phyloP scores from a whole-genome alignment of 2,329 filamentous ascomycete species.

The Sporothrix brunneoviolacea region DNA sequence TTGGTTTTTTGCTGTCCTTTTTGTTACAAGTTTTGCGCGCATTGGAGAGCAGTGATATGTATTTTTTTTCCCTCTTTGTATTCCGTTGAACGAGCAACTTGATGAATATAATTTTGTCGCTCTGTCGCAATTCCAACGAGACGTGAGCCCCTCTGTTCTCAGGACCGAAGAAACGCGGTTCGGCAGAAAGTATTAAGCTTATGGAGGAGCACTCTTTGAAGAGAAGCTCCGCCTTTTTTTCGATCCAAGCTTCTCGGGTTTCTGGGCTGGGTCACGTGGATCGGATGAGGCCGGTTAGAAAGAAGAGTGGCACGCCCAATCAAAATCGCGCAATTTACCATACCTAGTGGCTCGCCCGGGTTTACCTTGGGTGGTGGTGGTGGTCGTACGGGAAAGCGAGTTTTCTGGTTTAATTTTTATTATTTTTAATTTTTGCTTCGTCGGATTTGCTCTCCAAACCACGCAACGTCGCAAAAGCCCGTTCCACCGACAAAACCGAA shows the following conservation, averaged over 20 bases:
- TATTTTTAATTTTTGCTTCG: constrained; percentile 8
- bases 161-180: too few species aligned
- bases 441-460: constrained; percentile 1
- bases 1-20: too few species aligned
- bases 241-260: constrained; percentile 4
- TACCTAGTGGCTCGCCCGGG: too few species aligned
- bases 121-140: too few species aligned
- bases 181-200: too few species aligned
- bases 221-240: too few species aligned
- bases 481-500: constrained; percentile 8
- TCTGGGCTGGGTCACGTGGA: constrained; percentile 14
- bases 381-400: too few species aligned
- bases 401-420: constrained; percentile 3
- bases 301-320: constrained; percentile 10
- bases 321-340: constrained; percentile 20
- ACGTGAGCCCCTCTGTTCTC: too few species aligned
- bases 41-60: too few species aligned
- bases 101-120: too few species aligned
- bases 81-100: not conserved
- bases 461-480: constrained; percentile 7
- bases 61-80: not conserved
- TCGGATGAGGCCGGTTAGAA: constrained; percentile 18
- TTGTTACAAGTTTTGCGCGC: not conserved
- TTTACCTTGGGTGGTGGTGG: too few species aligned
- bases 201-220: too few species aligned